A percentile compares a stretch with the other conserved stretches of the same genome.
Evolutionary conservation across 176 grass and related monocot species (phyloP).

Genomic region (Zoysia pacifica): DNA sequence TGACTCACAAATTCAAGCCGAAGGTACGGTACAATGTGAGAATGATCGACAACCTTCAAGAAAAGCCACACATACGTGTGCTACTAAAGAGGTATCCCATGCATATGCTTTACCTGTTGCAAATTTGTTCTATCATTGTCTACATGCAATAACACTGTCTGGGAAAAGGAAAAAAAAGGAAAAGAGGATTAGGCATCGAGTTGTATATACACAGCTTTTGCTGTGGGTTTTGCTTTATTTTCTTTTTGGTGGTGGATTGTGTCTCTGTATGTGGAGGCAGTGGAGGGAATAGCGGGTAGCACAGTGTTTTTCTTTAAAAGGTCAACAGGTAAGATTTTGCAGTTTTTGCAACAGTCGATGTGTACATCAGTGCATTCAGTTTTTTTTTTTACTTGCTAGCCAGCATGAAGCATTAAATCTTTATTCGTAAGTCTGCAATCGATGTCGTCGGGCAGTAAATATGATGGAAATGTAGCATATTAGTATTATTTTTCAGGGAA

Average conservation of each 20-base stretch:
- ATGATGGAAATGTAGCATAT: slow-evolving; percentile 5
- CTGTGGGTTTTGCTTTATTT: background rate
- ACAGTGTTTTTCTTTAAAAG: too few species aligned
- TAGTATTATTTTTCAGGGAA: background rate
- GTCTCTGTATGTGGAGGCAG: background rate
- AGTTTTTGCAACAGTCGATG: background rate
- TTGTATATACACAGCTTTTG: background rate
- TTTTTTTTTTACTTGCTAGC: background rate
- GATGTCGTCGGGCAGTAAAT: background rate
- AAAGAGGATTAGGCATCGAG: background rate
- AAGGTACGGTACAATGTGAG: slow-evolving; percentile 29
- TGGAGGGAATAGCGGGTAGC: background rate
- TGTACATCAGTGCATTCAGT: background rate
- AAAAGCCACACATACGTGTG: background rate
- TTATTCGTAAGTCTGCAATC: slow-evolving; percentile 14
- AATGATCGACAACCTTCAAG: slow-evolving; percentile 35
- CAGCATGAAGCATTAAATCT: background rate
- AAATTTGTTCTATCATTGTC: background rate
- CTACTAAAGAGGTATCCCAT: slow-evolving; percentile 40
- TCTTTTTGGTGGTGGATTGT: background rate
- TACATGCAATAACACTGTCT: slow-evolving; percentile 11
- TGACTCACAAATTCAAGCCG: slow-evolving; percentile 34
- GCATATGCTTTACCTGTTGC: slow-evolving; percentile 21
- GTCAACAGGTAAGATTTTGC: background rate
- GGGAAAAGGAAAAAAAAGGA: background rate